A percentile compares a stretch with the other conserved stretches of the same genome.
Conservation (phyloP, 2,329 filamentous ascomycete genomes). For the Pseudogymnoascus sp. region DNA sequence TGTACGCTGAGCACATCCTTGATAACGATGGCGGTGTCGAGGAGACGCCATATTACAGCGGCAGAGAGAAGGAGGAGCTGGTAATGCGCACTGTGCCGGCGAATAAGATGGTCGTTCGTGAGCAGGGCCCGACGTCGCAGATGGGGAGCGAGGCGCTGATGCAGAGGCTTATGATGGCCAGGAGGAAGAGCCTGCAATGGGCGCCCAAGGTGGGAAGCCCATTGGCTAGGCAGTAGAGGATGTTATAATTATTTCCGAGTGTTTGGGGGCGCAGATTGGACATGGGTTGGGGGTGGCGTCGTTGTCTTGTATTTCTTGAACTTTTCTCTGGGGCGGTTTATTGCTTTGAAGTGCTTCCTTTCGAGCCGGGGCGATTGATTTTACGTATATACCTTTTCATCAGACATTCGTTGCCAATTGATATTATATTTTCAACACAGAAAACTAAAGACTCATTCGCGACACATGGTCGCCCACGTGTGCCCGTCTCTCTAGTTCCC, state of each 20-base stretch:
- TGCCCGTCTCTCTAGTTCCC: not conserved
- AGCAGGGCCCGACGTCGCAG: constrained; percentile 30
- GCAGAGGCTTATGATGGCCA: constrained; percentile 54
- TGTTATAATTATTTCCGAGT: not conserved
- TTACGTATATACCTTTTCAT: constrained; percentile 1
- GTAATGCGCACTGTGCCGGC: constrained; percentile 28
- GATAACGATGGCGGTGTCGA: constrained; percentile 23
- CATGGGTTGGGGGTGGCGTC: not conserved
- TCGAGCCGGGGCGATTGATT: not conserved
- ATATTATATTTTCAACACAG: not conserved
- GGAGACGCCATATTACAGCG: constrained; percentile 7
- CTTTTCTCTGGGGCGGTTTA: not conserved
- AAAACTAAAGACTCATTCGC: not conserved
- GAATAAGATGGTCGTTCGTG: constrained; percentile 16
- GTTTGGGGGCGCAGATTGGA: not conserved
- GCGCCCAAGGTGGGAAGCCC: constrained; percentile 70
- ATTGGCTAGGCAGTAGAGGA: constrained; percentile 41
- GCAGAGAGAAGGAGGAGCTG: constrained; percentile 14
- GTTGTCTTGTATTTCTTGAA: not conserved
- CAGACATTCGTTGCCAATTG: not conserved
- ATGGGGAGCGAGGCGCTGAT: constrained; percentile 36
- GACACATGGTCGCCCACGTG: not conserved
- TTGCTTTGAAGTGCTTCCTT: not conserved
- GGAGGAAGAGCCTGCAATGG: constrained; percentile 71
- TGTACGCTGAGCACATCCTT: constrained; percentile 21